Base-by-base conservation (phyloP, 129 eudicot species). In the Helianthus tuberosus region DNA sequence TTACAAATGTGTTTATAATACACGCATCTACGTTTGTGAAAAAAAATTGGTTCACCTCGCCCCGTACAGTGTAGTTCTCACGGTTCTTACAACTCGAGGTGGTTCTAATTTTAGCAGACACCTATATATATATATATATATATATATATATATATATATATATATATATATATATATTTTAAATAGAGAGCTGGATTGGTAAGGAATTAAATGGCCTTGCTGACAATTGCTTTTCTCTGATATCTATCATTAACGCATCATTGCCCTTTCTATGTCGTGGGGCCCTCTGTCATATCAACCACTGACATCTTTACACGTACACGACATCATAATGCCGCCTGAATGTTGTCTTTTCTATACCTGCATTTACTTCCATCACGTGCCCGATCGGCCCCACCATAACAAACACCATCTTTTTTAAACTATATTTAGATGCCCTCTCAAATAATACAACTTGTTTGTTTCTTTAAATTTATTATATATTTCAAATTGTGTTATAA, bases 241-340 rank as follows among this genome's bases (percentile, higher is more conserved):
- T 71, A 53, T 75, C 70, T 77, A 87, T 87, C 89, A 87, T 87
- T 87, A 87, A 84, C 74, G 46, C 80, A 87, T 87, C 82, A 87
- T 87, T 87, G 77, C 87, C 77, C 74, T 62, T 43, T 74, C 54
- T 32, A 54, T 36, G 43, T 74, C 50, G 86, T 69, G 76, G 81
- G 77, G 4, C 79, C 85, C 59, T 9, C 11, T 14, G 36, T 6
- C n/a, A 35, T 27, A 36, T 32, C 52, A 78, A 73, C 85, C 77
- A 67, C 64, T 79, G 63, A 50, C 85, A 71, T 38, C 76, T 48
- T 69, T 41, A 64, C 88, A 84, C 85, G 80, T 84, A 76, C 70
- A 71, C 83, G 74, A 71, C 85, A 76, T 71, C 79, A 54, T 71
- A 66, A 71, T 70, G 74, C 72, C 49, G 10, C 68, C 2, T 54